Conservation (phyloP, 139 green algal genomes). For the Closterium sp. region DNA sequence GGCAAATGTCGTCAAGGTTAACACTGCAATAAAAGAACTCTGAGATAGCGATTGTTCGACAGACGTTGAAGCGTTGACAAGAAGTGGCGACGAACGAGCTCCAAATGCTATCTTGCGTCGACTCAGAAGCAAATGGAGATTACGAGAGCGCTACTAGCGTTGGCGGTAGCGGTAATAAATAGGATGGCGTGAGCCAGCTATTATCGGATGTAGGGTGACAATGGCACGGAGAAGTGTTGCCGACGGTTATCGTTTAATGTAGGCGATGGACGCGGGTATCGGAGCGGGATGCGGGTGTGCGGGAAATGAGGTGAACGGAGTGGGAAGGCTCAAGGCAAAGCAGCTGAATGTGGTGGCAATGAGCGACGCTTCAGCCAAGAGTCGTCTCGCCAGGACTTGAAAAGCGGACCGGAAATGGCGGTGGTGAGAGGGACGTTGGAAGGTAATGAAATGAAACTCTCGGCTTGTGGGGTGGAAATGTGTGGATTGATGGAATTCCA, state of each 20-base stretch:
- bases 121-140: no score
- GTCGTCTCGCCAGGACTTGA: background rate
- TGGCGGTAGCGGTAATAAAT: background rate
- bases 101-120: background rate
- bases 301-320: background rate
- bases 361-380: background rate
- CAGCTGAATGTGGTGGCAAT: background rate
- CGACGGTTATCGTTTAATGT: background rate
- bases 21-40: background rate
- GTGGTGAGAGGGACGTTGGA: background rate
- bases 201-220: background rate
- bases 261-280: background rate
- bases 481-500: no score
- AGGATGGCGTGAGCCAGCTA: background rate
- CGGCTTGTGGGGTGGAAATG: no score
- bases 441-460: no score
- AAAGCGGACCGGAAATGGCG: background rate
- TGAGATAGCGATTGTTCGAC: background rate
- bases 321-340: background rate
- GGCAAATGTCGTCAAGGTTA: no score
- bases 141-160: no score
- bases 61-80: background rate
- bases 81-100: background rate
- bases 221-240: background rate
- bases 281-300: background rate